Evolutionary conservation across 2,329 filamentous ascomycete species (phyloP), one percentile per base, ranked within the genome.

Genomic region (Cladosporium sp.): DNA sequence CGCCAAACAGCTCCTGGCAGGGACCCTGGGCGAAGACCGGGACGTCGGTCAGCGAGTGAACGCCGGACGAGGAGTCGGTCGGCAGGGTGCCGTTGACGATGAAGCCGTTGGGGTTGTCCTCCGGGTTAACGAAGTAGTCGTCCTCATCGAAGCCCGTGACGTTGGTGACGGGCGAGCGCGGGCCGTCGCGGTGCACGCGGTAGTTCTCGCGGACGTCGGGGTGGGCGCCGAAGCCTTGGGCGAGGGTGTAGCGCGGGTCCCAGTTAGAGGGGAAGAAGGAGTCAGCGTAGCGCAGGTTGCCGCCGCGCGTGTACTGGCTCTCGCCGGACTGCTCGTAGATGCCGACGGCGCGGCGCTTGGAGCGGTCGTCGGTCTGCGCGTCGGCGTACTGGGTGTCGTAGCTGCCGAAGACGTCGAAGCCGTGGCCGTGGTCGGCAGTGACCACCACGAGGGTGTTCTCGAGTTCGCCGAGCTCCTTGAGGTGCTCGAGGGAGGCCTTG

Each of bases 381-480:
- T 79, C 74, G 43, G 92, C 76, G 70, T 91, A 93, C 66, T 86
- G 75, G 14, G 88, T 93, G 65, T 95, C 89, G 44, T 89, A 87
- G 58, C 78, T 84, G 57, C 89, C 89, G 67, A 85, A 91, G 60
- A 95, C 89, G 61, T 91, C 89, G 67, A 95, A 95, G 52, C 89
- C 89, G 72, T 95, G 89, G 40, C 89, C 89, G 75, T 93, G 89
- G 65, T 95, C 88, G n/a, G 88, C 86, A 3, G 88, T 89, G 45
- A 93, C 86, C 46, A 95, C 67, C 58, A 95, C 77, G 3, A 92
- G 80, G 1, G 89, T 95, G 56, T 90, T 81, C 9, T 92, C 81
- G 32, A 90, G 77, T 52, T 82, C 77, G 54, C 79, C 79, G 6
- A 89, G 74, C 32, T 77, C 72, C 62, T 81, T 76, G 41, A 95